Percentiles rank a stretch among this genome's conserved stretches.
Conservation (phyloP, 2,329 filamentous ascomycete genomes). For the Teratosphaeria viscida region DNA sequence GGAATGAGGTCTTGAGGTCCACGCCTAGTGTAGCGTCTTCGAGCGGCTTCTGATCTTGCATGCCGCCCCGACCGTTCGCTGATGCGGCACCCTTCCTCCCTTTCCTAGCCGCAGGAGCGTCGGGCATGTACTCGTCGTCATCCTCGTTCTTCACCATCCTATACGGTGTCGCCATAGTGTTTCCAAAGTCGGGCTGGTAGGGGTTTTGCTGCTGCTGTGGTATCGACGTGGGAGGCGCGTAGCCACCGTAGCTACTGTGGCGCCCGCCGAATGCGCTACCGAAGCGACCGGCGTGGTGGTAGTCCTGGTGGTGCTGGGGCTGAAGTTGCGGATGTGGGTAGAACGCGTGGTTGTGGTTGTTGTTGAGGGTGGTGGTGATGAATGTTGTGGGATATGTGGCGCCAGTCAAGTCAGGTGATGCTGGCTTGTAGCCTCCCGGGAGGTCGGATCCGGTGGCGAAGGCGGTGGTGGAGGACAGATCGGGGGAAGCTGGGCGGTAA, state of each 20-base stretch:
- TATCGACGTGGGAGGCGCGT: slow-evolving; percentile 13
- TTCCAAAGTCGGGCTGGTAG: slow-evolving; percentile 5
- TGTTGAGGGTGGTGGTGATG: neutral
- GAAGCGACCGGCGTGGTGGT: slow-evolving; percentile 7
- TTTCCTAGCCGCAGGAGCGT: slow-evolving; percentile 14
- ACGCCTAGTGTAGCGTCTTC: slow-evolving; percentile 38
- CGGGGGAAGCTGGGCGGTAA: slow-evolving; percentile 16
- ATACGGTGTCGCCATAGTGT: neutral
- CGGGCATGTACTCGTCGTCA: slow-evolving; percentile 24
- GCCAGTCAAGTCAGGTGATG: neutral
- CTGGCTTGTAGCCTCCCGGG: neutral
- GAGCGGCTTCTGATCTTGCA: slow-evolving; percentile 5
- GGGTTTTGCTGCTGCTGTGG: slow-evolving; percentile 10
- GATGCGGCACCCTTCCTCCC: slow-evolving; percentile 10
- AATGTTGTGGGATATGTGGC: slow-evolving; percentile 2
- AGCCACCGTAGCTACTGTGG: slow-evolving; percentile 2
- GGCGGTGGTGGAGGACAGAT: slow-evolving; percentile 21
- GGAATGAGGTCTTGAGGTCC: slow-evolving; percentile 87
- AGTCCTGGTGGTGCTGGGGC: slow-evolving; percentile 4
- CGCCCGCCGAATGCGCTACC: slow-evolving; percentile 2
- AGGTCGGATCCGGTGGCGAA: slow-evolving; percentile 7
- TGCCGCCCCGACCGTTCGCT: slow-evolving; percentile 4
- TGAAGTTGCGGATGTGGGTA: neutral
- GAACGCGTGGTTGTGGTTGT: neutral
- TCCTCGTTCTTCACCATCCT: slow-evolving; percentile 9